Conservation (phyloP, 1,139 yeast genomes). For the Zygoascus meyerae region DNA sequence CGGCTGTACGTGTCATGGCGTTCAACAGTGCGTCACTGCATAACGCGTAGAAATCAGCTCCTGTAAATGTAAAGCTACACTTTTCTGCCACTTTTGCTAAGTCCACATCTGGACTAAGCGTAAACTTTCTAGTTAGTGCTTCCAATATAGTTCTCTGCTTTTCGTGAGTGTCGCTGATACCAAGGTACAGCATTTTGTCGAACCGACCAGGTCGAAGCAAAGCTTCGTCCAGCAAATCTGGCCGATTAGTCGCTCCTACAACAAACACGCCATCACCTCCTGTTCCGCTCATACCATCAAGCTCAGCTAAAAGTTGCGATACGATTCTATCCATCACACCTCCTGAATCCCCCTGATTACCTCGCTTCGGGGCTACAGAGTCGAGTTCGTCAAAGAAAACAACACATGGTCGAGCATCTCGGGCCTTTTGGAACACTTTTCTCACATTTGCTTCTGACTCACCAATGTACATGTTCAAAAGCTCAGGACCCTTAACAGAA, state of each 20-base stretch:
- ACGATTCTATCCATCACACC: constrained; percentile 99
- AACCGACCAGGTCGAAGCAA: constrained; percentile 91
- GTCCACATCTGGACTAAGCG: constrained; percentile 55
- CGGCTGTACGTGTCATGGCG: constrained; percentile 89
- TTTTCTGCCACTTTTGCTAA: constrained; percentile 54
- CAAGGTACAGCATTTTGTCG: constrained; percentile 89
- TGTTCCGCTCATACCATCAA: constrained; percentile 90
- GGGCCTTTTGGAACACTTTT: constrained; percentile 83
- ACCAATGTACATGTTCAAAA: constrained; percentile 95
- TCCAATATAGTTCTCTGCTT: constrained; percentile 81
- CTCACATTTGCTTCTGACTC: constrained; percentile 97
- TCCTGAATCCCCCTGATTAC: constrained; percentile 97
- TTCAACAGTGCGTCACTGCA: constrained; percentile 93
- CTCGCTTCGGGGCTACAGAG: constrained; percentile 89
- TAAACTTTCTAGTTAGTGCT: constrained; percentile 81
- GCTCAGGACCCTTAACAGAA: constrained; percentile 93
- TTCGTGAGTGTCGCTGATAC: constrained; percentile 85
- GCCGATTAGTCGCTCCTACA: constrained; percentile 95
- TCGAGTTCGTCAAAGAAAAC: constrained; percentile 96
- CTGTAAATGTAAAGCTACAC: constrained; percentile 88
- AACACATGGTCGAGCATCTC: constrained; percentile 96
- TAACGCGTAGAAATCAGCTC: constrained; percentile 95
- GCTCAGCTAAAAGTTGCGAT: constrained; percentile 85
- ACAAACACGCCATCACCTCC: constrained; percentile 93
- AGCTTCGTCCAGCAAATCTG: constrained; percentile 91